These are phyloP conservation scores for Chrysanthemum lavandulifolium DNA, from an alignment of 129 eudicot genomes.

Conservation along the genomic window DNA sequence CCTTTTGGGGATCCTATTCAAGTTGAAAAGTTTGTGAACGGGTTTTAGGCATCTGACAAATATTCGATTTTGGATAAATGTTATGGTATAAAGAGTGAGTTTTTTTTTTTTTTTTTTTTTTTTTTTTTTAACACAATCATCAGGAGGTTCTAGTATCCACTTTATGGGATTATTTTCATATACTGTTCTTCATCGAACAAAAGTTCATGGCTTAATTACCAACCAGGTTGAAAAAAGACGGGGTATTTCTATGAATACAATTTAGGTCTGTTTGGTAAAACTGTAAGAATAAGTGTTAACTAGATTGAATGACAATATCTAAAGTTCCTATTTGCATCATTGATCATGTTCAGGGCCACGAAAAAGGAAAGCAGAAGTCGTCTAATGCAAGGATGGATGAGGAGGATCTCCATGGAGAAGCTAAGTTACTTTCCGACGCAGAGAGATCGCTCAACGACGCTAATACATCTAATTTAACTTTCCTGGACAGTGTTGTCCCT, in stretches of 20 bases:
- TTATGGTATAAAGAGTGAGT: background rate
- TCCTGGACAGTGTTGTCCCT: slow-evolving; percentile 22
- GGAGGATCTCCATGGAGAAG: slow-evolving; percentile 8
- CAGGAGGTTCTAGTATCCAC: too few species aligned
- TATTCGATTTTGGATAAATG: background rate
- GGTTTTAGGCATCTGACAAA: slow-evolving; percentile 10
- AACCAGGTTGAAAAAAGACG: background rate
- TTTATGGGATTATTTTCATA: too few species aligned
- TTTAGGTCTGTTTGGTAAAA: slow-evolving; percentile 9
- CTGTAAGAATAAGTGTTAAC: background rate
- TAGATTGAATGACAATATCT: background rate
- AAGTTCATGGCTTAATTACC: background rate
- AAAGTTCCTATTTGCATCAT: background rate
- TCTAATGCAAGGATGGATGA: slow-evolving; percentile 6
- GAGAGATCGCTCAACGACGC: background rate
- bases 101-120: background rate
- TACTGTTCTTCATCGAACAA: background rate
- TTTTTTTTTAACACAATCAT: background rate
- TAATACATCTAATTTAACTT: slow-evolving; percentile 5
- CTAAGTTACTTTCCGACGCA: slow-evolving; percentile 1
- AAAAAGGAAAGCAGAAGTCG: slow-evolving; percentile 8
- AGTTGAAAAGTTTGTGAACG: background rate
- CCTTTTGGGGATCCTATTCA: slow-evolving; percentile 4
- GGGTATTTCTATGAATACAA: background rate
- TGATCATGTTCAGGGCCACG: slow-evolving; percentile 20